Base-by-base conservation (phyloP, 1,284 basidiomycete genomes). In the Sparassis latifolia region DNA sequence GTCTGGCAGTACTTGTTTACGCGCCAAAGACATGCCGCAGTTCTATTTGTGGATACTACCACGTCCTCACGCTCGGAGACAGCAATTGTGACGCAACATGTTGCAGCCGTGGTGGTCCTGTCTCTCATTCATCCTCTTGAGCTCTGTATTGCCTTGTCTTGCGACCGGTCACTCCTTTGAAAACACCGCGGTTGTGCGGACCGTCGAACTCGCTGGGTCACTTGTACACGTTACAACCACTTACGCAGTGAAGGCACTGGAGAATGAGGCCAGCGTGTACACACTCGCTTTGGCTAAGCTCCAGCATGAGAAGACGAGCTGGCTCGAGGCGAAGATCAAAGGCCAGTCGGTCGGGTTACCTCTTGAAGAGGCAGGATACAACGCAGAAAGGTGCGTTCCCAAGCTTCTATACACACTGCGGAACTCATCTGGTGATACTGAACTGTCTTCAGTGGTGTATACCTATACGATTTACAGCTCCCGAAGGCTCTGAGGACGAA, bases 151-250 rank as follows among this genome's bases (percentile, higher is more conserved):
- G 43, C 63, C 62, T 41, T 66, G 64, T 7, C 53, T 69, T 48
- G 64, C 66, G 48, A 76, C 73, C 42, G 65, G 64, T 53, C 68
- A 69, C 54, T 77, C 82, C 3, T 96, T 88, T 70, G 82, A 90
- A 76, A 95, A 96, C 63, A 89, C 86, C 20, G 89, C 86, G 52
- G 77, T 97, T 55, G 87, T 92, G 28, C 86, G 91, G 60, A 86
- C 86, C 7, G 74, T 93, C 56, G 93, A 96, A 62, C 85, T 96
- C 40, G 91, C 88, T 40, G 93, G 93, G 53, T 77, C 92, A 32
- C 78, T 91, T 30, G 86, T 91, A 48, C 84, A 86, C 69, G 81
- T 92, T 72, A 88, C 84, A 45, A 95, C 93, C 45, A 89, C 90
- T 50, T 96, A 89, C 69, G 85, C 89, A 20, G 79, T 90, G 64